Evolutionary conservation across 805 yeast genomes (phyloP), one percentile per base, ranked within the genome.

Genomic region (Brettanomyces custersianus): DNA sequence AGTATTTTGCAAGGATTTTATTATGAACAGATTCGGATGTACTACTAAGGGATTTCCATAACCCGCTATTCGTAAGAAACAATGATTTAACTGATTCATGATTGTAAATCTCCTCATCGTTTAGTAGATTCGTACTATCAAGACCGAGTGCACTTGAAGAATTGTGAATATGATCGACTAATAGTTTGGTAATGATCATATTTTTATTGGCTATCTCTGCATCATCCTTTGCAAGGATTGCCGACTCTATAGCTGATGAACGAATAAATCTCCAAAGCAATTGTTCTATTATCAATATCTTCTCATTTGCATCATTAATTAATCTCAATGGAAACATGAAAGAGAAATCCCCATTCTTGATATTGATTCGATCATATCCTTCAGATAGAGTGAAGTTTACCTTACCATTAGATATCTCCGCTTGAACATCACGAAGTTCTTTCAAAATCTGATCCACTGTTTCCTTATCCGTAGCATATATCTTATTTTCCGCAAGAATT

Each of bases 131-230:
- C 9, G 15, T 12, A 8, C 19, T 10, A 7, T 19, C 31, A 7
- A 28, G n/a, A 13, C 37, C 37, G 23, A 15, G 42, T 33, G 20
- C 40, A 9, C 46, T 42, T 15, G 45, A 34, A 16, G 43, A 43
- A 28, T 45, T 50, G 29, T 48, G 49, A 4, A 47, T 45, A 21
- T 45, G 44, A 3, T 43, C 39, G 2, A 49, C 41, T 4, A 50
- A 43, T 22, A 48, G 39, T 32, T 47, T 46, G 13, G 47, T 35
- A 5, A 48, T 48, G 29, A 47, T 43, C 35, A 43, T 48, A 33
- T 47, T 47, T 29, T 48, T 48, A 20, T 33, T 40, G 16, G 35
- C 33, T 19, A 48, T 26, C 20, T 48, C 51, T 5, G 35, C 39
- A 3, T 43, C 33, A 7, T 43, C 34, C 19, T 36, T 33, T 11